These are phyloP conservation scores for Tephrocybe sp. DNA, from an alignment of 768 basidiomycete genomes.

Conservation along the genomic window DNA sequence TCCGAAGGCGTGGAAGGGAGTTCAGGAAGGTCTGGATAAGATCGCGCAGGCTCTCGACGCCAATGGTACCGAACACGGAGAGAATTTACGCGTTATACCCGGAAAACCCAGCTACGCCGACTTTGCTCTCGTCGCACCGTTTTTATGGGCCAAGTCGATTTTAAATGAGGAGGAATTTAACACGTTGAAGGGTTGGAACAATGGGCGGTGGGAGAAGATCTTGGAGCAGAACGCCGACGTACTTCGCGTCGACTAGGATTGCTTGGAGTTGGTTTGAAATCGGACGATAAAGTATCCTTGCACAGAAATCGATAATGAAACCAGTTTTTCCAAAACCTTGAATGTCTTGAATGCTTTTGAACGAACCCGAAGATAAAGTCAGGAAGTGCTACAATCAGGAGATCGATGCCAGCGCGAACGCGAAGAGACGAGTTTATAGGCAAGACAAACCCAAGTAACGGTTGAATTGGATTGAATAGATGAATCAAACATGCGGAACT, in stretches of 20 bases:
- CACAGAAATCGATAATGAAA: too few relatives aligned
- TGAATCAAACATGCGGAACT: too few relatives aligned
- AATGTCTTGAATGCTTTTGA: too few relatives aligned
- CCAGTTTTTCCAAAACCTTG: too few relatives aligned
- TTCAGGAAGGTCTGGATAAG: slow-evolving; percentile 12
- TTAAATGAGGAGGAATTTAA: slow-evolving; percentile 6
- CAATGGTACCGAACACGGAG: slow-evolving; percentile 2
- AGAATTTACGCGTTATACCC: slow-evolving; percentile 11
- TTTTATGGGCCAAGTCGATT: slow-evolving; percentile 12
- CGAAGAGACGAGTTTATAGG: too few relatives aligned
- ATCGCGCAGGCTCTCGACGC: slow-evolving; percentile 13
- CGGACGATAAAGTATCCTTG: too few relatives aligned
- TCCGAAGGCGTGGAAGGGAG: slow-evolving; percentile 8
- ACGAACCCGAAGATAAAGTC: too few relatives aligned
- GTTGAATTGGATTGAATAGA: too few relatives aligned
- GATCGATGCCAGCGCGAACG: too few relatives aligned
- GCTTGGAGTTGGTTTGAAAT: not conserved
- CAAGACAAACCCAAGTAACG: too few relatives aligned
- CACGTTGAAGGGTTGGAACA: slow-evolving; percentile 13
- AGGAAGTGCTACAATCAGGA: too few relatives aligned
- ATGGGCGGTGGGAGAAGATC: slow-evolving; percentile 12
- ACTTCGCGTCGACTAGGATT: slow-evolving; percentile 2
- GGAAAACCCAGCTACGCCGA: slow-evolving; percentile 14
- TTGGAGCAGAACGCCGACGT: slow-evolving; percentile 2
- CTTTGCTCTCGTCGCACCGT: slow-evolving; percentile 6